Conservation (phyloP, 169 alveolate genomes). For the Neospora caninum region DNA sequence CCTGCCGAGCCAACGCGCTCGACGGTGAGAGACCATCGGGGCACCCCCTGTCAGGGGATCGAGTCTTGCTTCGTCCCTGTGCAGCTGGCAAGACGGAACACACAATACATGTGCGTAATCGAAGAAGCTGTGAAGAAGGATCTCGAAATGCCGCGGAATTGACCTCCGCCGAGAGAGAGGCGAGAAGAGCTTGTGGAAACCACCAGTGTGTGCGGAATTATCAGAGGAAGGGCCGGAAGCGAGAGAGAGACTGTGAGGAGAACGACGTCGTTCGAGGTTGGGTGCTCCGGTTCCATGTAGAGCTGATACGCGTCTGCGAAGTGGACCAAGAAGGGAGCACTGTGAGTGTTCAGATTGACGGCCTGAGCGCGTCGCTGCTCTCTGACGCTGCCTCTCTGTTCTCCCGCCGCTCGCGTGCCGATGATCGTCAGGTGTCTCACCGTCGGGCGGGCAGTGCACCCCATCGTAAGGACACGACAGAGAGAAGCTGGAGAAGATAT, state of each 20-base stretch:
- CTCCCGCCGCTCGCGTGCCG: background rate
- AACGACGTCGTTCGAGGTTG: background rate
- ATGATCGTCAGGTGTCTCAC: background rate
- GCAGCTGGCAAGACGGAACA: too few relatives aligned
- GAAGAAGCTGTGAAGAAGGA: too few relatives aligned
- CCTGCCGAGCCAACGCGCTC: too few relatives aligned
- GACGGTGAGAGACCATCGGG: too few relatives aligned
- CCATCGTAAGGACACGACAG: background rate
- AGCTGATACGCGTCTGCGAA: background rate
- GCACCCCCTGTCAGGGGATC: too few relatives aligned
- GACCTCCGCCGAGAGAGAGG: too few relatives aligned
- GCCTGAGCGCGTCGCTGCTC: slow-evolving; percentile 27
- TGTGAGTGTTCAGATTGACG: slow-evolving; percentile 20
- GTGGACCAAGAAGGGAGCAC: background rate
- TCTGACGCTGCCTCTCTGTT: background rate
- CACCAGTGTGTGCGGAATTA: too few relatives aligned
- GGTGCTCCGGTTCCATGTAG: slow-evolving; percentile 20
- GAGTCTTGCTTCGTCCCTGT: too few relatives aligned
- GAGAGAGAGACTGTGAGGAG: background rate
- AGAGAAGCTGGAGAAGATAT: background rate
- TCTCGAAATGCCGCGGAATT: too few relatives aligned
- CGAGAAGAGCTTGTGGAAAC: too few relatives aligned
- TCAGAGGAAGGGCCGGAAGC: background rate
- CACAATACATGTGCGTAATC: too few relatives aligned
- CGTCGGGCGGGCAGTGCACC: background rate